Base-by-base conservation (phyloP, 2,329 filamentous ascomycete genomes). In the Claviceps sp. region DNA sequence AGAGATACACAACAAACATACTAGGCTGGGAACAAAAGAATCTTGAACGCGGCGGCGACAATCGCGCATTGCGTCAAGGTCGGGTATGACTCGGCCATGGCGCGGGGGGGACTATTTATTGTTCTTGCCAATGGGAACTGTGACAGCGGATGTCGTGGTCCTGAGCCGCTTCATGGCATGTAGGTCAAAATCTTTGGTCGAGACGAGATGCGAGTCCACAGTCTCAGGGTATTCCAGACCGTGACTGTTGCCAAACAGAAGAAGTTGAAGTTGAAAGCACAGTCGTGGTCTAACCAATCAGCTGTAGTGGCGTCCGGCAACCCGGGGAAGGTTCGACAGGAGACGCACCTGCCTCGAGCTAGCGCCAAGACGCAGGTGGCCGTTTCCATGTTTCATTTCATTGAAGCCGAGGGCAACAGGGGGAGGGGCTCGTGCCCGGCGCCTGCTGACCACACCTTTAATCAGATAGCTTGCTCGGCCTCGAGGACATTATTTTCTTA, bases 21-120 rank as follows among this genome's bases (percentile, higher is more conserved):
- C 90, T 97, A 97, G 60, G 91, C 87, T 34, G 91, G 91, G 69
- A 95, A 93, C 52, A 97, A 77, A 54, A 97, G 81, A 56, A 96
- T 75, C 72, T 97, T 97, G 67, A 97, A 81, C 37, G 89, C 89
- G 24, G 87, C 85, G 52, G 90, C 85, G 58, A 94, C 83, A 59
- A 95, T 71, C 59, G 89, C 88, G 74, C 85, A 90, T 73, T 96
- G 90, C 66, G 81, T 74, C 68, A 97, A 77, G n/a, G 90, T 87
- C 52, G 93, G 93, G 67, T 90, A 89, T 51, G 82, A 70, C 57
- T 91, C 87, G 63, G 82, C 76, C 89, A 95, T 95, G 62, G 60
- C 66, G 50, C 11, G 26, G 40, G 18, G 20, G 30, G 30, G 30
- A 9, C 9, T 34, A 11, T 34, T 34, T 34, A 34, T 11, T 34